phyloP scores from a whole-genome alignment of 2,329 filamentous ascomycete species.

The Aspergillus quadrilineatus region DNA sequence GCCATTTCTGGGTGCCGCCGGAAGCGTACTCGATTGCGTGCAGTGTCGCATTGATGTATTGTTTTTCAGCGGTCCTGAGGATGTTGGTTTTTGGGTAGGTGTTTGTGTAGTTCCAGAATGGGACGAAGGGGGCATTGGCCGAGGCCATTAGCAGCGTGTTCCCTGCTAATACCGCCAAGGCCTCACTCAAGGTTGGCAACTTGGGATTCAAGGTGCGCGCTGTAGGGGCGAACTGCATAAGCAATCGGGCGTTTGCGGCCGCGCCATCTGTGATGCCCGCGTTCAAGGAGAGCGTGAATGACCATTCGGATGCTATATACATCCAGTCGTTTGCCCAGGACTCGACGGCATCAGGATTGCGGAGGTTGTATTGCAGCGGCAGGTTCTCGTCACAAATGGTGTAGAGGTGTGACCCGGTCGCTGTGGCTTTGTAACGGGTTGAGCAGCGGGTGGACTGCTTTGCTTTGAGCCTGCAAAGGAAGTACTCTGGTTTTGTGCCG shows the following conservation, averaged over 20 bases:
- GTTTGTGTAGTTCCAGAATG: slow-evolving; percentile 52
- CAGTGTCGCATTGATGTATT: slow-evolving; percentile 64
- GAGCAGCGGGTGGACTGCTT: slow-evolving; percentile 66
- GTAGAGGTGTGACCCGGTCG: slow-evolving; percentile 58
- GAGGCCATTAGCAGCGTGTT: slow-evolving; percentile 64
- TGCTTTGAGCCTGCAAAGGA: slow-evolving; percentile 66
- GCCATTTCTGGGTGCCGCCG: slow-evolving; percentile 60
- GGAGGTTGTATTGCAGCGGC: slow-evolving; percentile 55
- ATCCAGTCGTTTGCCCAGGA: slow-evolving; percentile 53
- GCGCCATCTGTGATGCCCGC: slow-evolving; percentile 56
- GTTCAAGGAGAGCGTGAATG: slow-evolving; percentile 55
- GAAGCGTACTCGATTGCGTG: slow-evolving; percentile 69
- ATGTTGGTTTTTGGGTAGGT: slow-evolving; percentile 36
- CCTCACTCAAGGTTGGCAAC: slow-evolving; percentile 70
- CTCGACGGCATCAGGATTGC: slow-evolving; percentile 33
- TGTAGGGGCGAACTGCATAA: slow-evolving; percentile 55
- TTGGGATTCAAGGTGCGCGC: slow-evolving; percentile 44
- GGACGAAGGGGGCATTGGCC: slow-evolving; percentile 60
- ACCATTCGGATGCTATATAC: slow-evolving; percentile 57
- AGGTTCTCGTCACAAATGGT: slow-evolving; percentile 64
- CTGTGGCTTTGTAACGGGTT: slow-evolving; percentile 56
- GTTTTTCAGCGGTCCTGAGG: slow-evolving; percentile 49
- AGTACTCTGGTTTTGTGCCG: slow-evolving; percentile 50
- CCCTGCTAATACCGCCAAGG: slow-evolving; percentile 67
- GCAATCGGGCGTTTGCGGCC: slow-evolving; percentile 59